Evolutionary conservation across 2,329 filamentous ascomycete species (phyloP), one percentile per base, ranked within the genome.

Genomic region (Ophiocordyceps camponoti-leonardi): DNA sequence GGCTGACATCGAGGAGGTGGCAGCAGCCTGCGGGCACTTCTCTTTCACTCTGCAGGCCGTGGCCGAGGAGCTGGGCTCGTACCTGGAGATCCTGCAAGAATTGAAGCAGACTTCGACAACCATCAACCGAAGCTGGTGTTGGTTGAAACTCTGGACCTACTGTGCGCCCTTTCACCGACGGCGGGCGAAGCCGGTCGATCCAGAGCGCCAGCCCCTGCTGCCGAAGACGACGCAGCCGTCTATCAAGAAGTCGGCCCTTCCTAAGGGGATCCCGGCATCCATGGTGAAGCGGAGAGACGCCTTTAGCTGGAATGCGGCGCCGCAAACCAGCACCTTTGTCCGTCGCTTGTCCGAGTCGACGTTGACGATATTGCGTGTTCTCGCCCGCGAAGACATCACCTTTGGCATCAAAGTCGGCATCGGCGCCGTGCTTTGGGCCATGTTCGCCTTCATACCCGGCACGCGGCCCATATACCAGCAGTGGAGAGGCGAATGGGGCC

Each of bases 1-100:
- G 57, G 92, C 90, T 2, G 92, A 96, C 60, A 87, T 94, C 47
- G 92, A 98, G 60, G 92, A 98, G 61, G 88, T 96, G 12, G 88
- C 90, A 39, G 90, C 92, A n/a, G 93, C 88, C 47, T 98, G 92
- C 56, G 90, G 92, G 0, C 88, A 96, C 62, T 98, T 96, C 58
- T 90, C 85, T 57, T 95, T 92, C 59, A 93, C 84, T 41, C 68
- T 98, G 23, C 77, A 92, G 50, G 84, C 92, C 52, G 90, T 96
- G 56, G 88, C 86, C 0, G 85, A 94, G 57, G 87, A 95, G 57
- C 83, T 94, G 66, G 78, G 85, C 51, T 75, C 75, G 13, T 92
- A 94, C 53, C 63, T 98, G 41, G 78, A 86, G 45, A 80, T 92
- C 1, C 66, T 98, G 5, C 86, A 95, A 56, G 85, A 94, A 40